Evolutionary conservation across 768 basidiomycete species (phyloP).

Genomic region (Tricholoma sp.): DNA sequence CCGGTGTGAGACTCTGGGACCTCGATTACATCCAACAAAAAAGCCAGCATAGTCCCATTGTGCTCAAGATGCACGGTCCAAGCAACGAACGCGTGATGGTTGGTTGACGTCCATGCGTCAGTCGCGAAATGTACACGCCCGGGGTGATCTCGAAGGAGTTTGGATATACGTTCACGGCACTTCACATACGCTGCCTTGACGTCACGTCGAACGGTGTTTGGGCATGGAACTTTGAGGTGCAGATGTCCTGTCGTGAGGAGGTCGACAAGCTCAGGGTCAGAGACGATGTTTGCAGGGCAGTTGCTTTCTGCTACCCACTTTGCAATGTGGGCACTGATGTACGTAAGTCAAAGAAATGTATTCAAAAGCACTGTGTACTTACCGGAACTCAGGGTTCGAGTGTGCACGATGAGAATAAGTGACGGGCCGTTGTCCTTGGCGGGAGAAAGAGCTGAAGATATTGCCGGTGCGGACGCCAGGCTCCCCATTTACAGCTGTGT

Average conservation of each 20-base stretch:
- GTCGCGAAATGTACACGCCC: constrained; percentile 24
- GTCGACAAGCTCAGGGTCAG: constrained; percentile 20
- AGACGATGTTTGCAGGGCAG: constrained; percentile 21
- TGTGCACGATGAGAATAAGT: constrained; percentile 7
- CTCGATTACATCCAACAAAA: constrained; percentile 28
- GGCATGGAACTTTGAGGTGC: constrained; percentile 4
- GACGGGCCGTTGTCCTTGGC: constrained; percentile 9
- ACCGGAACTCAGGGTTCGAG: constrained; percentile 7
- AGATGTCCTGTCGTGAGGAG: constrained; percentile 23
- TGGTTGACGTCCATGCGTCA: constrained; percentile 30
- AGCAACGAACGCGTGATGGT: constrained; percentile 25
- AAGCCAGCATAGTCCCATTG: constrained; percentile 13
- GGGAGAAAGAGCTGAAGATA: constrained; percentile 9
- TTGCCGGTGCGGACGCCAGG: neutral
- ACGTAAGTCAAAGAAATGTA: neutral
- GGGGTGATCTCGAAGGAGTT: constrained; percentile 10
- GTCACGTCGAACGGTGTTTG: constrained; percentile 8
- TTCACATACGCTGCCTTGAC: constrained; percentile 8
- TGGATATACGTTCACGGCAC: constrained; percentile 8
- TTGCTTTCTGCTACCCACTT: constrained; percentile 22
- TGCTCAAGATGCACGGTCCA: constrained; percentile 21
- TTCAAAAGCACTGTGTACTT: constrained; percentile 9
- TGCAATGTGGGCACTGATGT: constrained; percentile 12
- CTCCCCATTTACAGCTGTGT: neutral
- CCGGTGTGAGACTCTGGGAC: constrained; percentile 25